Evolutionary conservation across 257 asterid species (phyloP), one percentile per base, ranked within the genome.

Genomic region (Penstemon barbatus): DNA sequence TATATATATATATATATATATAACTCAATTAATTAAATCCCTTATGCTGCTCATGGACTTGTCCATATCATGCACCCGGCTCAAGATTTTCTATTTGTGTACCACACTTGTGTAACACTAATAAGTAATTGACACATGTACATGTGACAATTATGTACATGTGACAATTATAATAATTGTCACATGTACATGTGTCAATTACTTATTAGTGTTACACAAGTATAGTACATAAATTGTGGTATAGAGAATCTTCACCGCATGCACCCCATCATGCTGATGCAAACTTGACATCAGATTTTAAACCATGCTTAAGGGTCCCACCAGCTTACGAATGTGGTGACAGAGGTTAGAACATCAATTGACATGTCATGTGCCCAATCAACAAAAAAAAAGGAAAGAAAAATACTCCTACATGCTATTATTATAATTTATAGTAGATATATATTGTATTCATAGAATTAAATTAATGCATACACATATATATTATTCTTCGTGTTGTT

Each of bases 191-290:
- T n/a, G n/a, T n/a, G n/a, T n/a, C n/a, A n/a, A n/a, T n/a, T n/a
- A n/a, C n/a, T n/a, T n/a, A n/a, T n/a, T n/a, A n/a, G n/a, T n/a
- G n/a, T n/a, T n/a, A n/a, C n/a, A n/a, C n/a, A n/a, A n/a, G n/a
- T n/a, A n/a, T n/a, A n/a, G n/a, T n/a, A n/a, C n/a, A n/a, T n/a
- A n/a, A n/a, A n/a, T n/a, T n/a, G n/a, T n/a, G n/a, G n/a, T n/a
- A n/a, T n/a, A n/a, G n/a, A n/a, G n/a, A n/a, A n/a, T n/a, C n/a
- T n/a, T n/a, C n/a, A n/a, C n/a, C n/a, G n/a, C 39, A 6, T 68
- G 55, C 18, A 45, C 66, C 19, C 8, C 71, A 79, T 79, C 83
- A 73, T 71, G 86, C 70, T 73, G 81, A 81, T 58, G 86, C 66
- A 70, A 54, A 41, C 4, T 37, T 75, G 80, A 73, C 84, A 68